A percentile compares a stretch with the other conserved stretches of the same genome.
phyloP scores from a whole-genome alignment of 768 basidiomycete species.

The Sutorius australiensis region DNA sequence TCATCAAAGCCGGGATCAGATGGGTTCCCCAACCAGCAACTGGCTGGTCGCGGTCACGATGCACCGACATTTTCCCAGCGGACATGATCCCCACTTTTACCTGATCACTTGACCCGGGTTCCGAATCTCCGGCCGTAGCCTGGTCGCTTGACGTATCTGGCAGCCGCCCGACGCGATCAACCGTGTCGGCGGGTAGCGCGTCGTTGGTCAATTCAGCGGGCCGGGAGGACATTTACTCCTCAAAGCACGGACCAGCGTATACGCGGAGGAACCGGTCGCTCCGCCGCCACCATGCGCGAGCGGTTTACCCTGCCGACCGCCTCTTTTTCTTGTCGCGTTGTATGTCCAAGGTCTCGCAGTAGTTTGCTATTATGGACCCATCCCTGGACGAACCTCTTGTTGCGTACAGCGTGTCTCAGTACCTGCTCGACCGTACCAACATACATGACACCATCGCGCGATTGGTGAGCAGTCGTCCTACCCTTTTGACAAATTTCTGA shows the following conservation, averaged over 20 bases:
- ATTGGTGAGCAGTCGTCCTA: slow-evolving; percentile 14
- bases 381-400: slow-evolving; percentile 5
- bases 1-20: not conserved
- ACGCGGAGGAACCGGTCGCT: no score
- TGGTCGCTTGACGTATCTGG: slow-evolving; percentile 16
- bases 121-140: not conserved
- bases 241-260: slow-evolving; percentile 1
- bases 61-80: not conserved
- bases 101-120: not conserved
- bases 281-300: not conserved
- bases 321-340: not conserved
- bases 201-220: not conserved
- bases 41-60: not conserved
- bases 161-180: not conserved
- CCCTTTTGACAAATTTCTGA: not conserved
- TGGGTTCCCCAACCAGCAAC: not conserved
- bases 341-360: not conserved
- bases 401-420: slow-evolving; percentile 19
- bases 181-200: not conserved
- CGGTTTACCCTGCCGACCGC: not conserved
- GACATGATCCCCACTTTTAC: not conserved
- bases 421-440: slow-evolving; percentile 24
- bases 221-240: slow-evolving; percentile 1
- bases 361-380: slow-evolving; percentile 5
- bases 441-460: slow-evolving; percentile 28